phyloP scores from a whole-genome alignment of 805 yeast species.

The Saccharomycopsis guyanensis region DNA sequence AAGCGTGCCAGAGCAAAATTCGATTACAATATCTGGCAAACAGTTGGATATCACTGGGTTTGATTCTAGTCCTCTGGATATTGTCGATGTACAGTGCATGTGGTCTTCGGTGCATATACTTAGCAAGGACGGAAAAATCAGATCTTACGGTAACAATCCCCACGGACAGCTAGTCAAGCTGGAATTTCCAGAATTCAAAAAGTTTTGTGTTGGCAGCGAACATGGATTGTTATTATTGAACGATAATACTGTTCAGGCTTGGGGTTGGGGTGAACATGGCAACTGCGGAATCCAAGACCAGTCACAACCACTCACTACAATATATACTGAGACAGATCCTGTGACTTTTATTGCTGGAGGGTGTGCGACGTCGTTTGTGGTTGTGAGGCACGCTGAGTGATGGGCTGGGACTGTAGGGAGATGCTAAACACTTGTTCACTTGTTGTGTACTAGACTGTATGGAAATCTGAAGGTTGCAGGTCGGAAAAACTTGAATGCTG shows the following conservation, averaged over 20 bases:
- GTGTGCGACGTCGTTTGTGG: slow-evolving; percentile 23
- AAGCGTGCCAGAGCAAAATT: no score
- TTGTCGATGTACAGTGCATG: slow-evolving; percentile 40
- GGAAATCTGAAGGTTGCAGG: no score
- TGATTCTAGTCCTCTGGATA: neutral
- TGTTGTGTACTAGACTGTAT: no score
- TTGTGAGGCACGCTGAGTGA: no score
- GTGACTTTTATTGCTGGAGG: slow-evolving; percentile 27
- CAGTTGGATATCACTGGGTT: neutral
- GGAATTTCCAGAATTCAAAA: slow-evolving; percentile 13
- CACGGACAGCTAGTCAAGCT: slow-evolving; percentile 57
- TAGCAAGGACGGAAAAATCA: slow-evolving; percentile 23
- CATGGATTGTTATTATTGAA: slow-evolving; percentile 53
- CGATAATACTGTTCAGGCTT: slow-evolving; percentile 42
- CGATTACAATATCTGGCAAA: no score
- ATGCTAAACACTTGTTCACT: neutral
- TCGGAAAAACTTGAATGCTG: no score
- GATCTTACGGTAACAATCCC: slow-evolving; percentile 65
- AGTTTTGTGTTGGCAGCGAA: slow-evolving; percentile 67
- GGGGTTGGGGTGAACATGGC: slow-evolving; percentile 99
- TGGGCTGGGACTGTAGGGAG: neutral
- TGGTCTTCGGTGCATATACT: slow-evolving; percentile 72
- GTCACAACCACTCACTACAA: neutral
- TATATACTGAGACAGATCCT: slow-evolving; percentile 1
- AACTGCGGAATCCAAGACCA: slow-evolving; percentile 57